Percentiles rank a stretch among this genome's conserved stretches.
Conservation (phyloP, 1,284 basidiomycete species). For the Tylopilus sp. region DNA sequence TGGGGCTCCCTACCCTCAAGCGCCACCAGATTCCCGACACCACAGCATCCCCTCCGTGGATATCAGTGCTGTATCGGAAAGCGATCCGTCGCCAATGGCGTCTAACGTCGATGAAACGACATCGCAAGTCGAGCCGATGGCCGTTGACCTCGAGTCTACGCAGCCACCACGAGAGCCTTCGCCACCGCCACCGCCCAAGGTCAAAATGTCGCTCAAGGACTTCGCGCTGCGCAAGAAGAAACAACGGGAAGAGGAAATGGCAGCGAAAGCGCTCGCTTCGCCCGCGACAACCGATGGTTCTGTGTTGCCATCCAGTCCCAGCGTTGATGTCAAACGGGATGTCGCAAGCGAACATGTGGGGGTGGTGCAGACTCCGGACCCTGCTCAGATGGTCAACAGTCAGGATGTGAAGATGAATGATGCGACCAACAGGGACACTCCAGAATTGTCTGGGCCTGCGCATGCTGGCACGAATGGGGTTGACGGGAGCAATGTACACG, state of each 20-base stretch:
- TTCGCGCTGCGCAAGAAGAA: slow-evolving; percentile 46
- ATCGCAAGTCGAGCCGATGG: slow-evolving; percentile 9
- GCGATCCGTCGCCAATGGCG: neutral
- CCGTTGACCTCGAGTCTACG: slow-evolving; percentile 7
- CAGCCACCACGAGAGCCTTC: slow-evolving; percentile 17
- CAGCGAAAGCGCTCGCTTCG: slow-evolving; percentile 27
- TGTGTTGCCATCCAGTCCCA: slow-evolving; percentile 21
- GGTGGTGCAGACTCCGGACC: neutral
- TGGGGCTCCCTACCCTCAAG: slow-evolving; percentile 6
- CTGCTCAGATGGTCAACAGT: neutral
- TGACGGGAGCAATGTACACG: neutral
- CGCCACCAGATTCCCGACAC: neutral
- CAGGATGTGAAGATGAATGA: slow-evolving; percentile 13
- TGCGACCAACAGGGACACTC: neutral
- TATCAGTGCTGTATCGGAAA: neutral
- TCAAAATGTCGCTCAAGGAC: slow-evolving; percentile 48
- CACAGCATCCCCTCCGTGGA: neutral
- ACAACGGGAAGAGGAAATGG: slow-evolving; percentile 39
- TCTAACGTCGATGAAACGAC: slow-evolving; percentile 5
- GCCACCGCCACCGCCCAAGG: slow-evolving; percentile 36
- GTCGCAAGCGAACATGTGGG: slow-evolving; percentile 5
- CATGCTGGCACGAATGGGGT: neutral
- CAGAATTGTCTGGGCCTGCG: neutral
- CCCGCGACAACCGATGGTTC: slow-evolving; percentile 19
- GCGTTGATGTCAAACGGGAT: slow-evolving; percentile 16